A percentile compares a stretch with the other conserved stretches of the same genome.
These are phyloP conservation scores for Punctularia strigosozonata DNA, from an alignment of 768 basidiomycete species.

Conservation along the genomic window DNA sequence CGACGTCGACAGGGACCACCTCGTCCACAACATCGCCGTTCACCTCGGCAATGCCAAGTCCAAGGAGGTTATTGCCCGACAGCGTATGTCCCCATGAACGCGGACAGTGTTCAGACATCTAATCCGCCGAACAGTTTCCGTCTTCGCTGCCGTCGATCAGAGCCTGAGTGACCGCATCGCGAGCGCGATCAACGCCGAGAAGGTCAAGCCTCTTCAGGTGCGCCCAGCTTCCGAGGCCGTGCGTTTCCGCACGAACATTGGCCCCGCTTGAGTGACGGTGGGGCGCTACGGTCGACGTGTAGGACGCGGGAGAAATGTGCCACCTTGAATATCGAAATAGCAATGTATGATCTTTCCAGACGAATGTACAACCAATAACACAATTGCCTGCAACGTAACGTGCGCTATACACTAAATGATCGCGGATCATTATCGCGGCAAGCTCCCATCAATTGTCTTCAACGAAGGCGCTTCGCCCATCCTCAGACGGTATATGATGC, in stretches of 20 bases:
- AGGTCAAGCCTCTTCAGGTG: conserved; percentile 47
- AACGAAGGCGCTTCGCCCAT: no score
- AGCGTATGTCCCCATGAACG: conserved; percentile 36
- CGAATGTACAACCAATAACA: no score
- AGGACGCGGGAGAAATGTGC: no score
- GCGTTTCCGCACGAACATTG: conserved; percentile 27
- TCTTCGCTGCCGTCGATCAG: conserved; percentile 74
- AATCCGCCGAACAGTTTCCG: conserved; percentile 38
- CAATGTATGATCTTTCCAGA: no score
- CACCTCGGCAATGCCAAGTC: conserved; percentile 56
- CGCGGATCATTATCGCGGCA: no score
- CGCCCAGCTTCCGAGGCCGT: conserved; percentile 48
- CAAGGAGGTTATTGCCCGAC: conserved; percentile 43
- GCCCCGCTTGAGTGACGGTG: no score
- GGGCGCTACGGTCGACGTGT: no score
- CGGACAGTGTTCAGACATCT: background rate
- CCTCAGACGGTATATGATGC: no score
- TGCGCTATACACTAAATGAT: no score
- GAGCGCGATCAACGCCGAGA: conserved; percentile 50
- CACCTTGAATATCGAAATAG: no score
- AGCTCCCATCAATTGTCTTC: no score
- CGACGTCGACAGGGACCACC: conserved; percentile 45
- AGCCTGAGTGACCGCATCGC: conserved; percentile 67
- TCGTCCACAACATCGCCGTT: conserved; percentile 54
- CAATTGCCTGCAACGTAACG: no score